Evolutionary conservation across 2,329 filamentous ascomycete species (phyloP).

Genomic region (Neospermospora avenae): DNA sequence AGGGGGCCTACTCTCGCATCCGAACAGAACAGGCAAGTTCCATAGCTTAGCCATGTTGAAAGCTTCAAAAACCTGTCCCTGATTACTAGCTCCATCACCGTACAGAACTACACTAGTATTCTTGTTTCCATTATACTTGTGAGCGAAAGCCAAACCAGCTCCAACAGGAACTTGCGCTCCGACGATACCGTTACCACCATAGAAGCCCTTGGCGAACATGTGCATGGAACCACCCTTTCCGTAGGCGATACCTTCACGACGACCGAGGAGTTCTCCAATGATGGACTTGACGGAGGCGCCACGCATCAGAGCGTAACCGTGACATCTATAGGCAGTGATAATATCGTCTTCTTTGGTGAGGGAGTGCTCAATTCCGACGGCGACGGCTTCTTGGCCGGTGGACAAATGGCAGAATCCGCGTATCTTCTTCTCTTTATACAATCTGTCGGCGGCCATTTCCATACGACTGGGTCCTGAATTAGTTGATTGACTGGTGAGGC

Average conservation of each 20-base stretch:
- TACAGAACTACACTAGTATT: slow-evolving; percentile 88
- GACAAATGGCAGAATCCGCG: slow-evolving; percentile 99
- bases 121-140: slow-evolving; percentile 87
- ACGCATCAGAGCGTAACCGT: slow-evolving; percentile 97
- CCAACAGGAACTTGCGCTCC: slow-evolving; percentile 97
- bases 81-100: slow-evolving; percentile 97
- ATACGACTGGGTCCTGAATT: slow-evolving; percentile 68
- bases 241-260: slow-evolving; percentile 94
- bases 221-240: slow-evolving; percentile 99
- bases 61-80: slow-evolving; percentile 98
- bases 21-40: slow-evolving; percentile 93
- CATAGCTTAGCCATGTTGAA: slow-evolving; percentile 99
- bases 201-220: slow-evolving; percentile 98
- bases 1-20: slow-evolving; percentile 83
- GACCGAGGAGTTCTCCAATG: slow-evolving; percentile 92
- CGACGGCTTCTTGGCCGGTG: slow-evolving; percentile 95
- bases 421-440: slow-evolving; percentile 99
- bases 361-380: slow-evolving; percentile 94
- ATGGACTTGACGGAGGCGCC: slow-evolving; percentile 87
- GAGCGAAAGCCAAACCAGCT: slow-evolving; percentile 92
- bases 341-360: slow-evolving; percentile 88
- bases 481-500: slow-evolving; percentile 7
- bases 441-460: slow-evolving; percentile 98
- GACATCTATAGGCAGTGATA: slow-evolving; percentile 98
- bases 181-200: slow-evolving; percentile 98